Base-by-base conservation (phyloP, 2,329 filamentous ascomycete genomes). In the Neurospora sp. region DNA sequence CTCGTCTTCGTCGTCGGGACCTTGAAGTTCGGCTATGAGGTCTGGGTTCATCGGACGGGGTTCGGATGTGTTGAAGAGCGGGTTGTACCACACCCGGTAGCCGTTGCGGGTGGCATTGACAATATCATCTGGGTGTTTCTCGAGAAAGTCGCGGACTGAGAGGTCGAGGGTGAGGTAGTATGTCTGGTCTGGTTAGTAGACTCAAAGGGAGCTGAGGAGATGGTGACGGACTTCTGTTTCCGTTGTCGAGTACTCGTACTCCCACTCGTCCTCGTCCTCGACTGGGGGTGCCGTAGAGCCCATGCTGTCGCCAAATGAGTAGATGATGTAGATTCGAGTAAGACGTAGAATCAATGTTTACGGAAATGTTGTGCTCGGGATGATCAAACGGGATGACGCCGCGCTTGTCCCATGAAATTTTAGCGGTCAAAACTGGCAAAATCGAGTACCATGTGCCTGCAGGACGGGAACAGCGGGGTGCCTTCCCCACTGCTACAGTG, bases 81-180 rank as follows among this genome's bases (percentile, higher is more conserved):
- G 78, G 37, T 80, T 80, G 72, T 78, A 77, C 79, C 79, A 80
- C 4, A 79, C 75, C 66, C 76, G 79, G 74, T 86, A 86, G 19
- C 83, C 83, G 15, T 83, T 84, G 33, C 81, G 78, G 3, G 79
- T 80, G 71, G 78, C 78, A 66, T 77, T 77, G 28, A 78, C 74
- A 12, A 80, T 77, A 69, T 80, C 79, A 15, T 80, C 79, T 52
- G 83, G 80, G 66, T 80, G 79, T 52, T 76, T 73, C 33, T 82
- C 79, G 40, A 84, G 83, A 74, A 88, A 87, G 73, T 88, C 86
- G 15, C 85, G 84, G 62, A 87, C 85, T 0, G 88, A 89, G 8
- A 90, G 81, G 74, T 90, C 88, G 67, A 90, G 78, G 1, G 88
- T 88, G 8, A 90, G 77, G 73, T 90, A 89, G 76, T 87, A 90